Percentiles rank a stretch among this genome's conserved stretches.
Evolutionary conservation across 73 alveolate species (phyloP).

Genomic region (Uronychia setigera): DNA sequence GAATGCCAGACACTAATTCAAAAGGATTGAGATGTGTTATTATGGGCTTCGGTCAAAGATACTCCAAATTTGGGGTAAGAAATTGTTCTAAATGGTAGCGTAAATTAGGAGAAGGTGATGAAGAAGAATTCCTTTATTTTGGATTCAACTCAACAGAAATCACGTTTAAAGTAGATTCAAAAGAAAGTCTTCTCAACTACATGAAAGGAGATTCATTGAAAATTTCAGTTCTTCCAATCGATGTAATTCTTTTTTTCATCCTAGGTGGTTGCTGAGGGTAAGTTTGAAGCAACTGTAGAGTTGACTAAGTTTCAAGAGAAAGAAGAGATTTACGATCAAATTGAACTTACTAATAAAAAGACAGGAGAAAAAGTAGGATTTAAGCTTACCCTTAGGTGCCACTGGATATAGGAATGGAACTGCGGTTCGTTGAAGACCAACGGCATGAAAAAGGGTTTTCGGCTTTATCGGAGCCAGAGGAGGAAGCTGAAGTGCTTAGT

Average conservation of each 20-base stretch:
- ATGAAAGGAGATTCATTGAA: background rate
- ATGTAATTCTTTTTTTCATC: background rate
- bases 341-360: background rate
- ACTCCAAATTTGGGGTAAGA: constrained; percentile 2
- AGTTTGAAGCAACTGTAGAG: background rate
- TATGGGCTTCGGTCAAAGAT: background rate
- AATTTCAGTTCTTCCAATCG: background rate
- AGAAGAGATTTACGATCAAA: background rate
- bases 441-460: no score
- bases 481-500: background rate
- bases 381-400: background rate
- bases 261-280: background rate
- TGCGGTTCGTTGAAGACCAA: background rate
- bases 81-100: no score
- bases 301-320: no score
- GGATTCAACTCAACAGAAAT: background rate
- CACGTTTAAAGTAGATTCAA: background rate
- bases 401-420: background rate
- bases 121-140: background rate
- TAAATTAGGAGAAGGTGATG: background rate
- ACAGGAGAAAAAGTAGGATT: background rate
- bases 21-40: background rate
- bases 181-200: background rate
- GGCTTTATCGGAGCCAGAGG: background rate
- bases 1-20: background rate